Base-by-base conservation (phyloP, 148 eudicot genomes). In the Suaeda aralocaspica region DNA sequence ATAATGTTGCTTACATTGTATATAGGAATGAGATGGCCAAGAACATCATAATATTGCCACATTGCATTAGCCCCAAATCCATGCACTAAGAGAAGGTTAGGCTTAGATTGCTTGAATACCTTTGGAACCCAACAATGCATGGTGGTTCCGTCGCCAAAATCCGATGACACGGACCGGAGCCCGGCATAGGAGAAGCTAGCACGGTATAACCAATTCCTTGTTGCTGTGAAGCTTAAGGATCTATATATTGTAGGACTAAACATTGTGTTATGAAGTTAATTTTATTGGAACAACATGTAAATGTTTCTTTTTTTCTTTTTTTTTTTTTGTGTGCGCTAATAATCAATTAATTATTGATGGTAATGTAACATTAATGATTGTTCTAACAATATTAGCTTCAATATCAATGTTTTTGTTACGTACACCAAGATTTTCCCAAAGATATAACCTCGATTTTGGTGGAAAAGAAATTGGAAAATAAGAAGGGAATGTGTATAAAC, bases 21-120 rank as follows among this genome's bases (percentile, higher is more conserved):
- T 26, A 71, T 74, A 1, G 92, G 84, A 33, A 77, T 74, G 68
- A 92, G 67, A 59, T 88, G 90, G 46, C 69, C 73, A 51, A 92
- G 77, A 29, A 76, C 72, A 31, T 85, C 83, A 16, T 80, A 61
- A 71, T 80, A 92, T 73, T 92, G 98, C 98, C 98, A 92, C 94
- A 85, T 92, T 30, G 96, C 96, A 57, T 92, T 88, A 78, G 98
- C 96, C 0, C 98, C 98, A 63, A 90, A 89, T 0, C 98, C 94
- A 70, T 92, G 98, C 14, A 92, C 69, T 75, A 92, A 77, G 31
- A 92, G 36, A n/a, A 92, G 84, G 48, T 80, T 83, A 1, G 87
- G 94, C 57, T 88, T 88, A 4, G 71, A 6, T 0, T 68, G 78
- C 18, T 77, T 82, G n/a, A 34, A 79, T 14, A 51, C 63, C 72